Base-by-base conservation (phyloP, 805 yeast species). In the Myxozyma udenii region DNA sequence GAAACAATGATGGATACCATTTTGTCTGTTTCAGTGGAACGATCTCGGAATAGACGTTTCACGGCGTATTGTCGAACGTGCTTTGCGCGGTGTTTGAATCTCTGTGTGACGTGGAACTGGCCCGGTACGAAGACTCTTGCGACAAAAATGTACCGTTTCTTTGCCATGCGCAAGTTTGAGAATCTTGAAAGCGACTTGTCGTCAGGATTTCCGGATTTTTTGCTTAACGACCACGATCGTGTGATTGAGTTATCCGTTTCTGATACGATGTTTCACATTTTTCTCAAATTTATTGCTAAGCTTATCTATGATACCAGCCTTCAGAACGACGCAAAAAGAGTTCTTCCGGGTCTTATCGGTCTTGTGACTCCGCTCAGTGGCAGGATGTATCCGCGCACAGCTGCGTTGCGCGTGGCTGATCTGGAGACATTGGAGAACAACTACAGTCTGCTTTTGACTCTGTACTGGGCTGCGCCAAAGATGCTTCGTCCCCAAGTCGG, bases 361-460 rank as follows among this genome's bases (percentile, higher is more conserved):
- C 45, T 60, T n/a, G 61, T 62, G 3, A 61, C 62, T 4, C 65
- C 65, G 11, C 26, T 62, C 40, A 57, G 58, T 40, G 62, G 63
- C 14, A 47, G 64, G 6, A 25, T 55, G 18, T 62, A 60, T 23
- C 61, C 57, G 1, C 44, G 61, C 23, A 51, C 54, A 12, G 44
- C 35, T 14, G 57, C 53, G 44, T 37, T 62, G 12, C 43, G 46
- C 22, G 39, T 61, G 9, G 41, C 46, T 1, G 63, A 62, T 33
- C 49, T 62, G 16, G 61, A 61, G 26, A 55, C 62, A 2, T 45
- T 62, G n/a, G 62, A 56, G 30, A 62, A 62, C 32, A 53, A 55
- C 22, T 62, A 62, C 39, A 36, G 61, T 25, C 48, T 62, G 14
- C 53, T 62, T 12, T 26, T 63, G 37, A 60, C 63, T 11, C 36